Evolutionary conservation across 2,329 filamentous ascomycete genomes (phyloP).

Genomic region (Nothomitra cinnamomea): DNA sequence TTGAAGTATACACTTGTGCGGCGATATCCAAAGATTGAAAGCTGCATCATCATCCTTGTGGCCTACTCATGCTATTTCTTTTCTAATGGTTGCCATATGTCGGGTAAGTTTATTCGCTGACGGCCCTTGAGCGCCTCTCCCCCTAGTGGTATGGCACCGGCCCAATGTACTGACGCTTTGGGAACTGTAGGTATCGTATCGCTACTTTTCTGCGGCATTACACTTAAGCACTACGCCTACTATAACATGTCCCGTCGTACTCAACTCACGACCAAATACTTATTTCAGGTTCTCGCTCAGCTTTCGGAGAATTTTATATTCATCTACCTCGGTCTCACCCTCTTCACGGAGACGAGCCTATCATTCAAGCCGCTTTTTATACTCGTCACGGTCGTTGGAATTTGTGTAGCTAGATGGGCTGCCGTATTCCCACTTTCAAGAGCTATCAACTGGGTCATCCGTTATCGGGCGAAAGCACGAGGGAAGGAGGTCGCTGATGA

Average conservation of each 20-base stretch:
- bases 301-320: constrained; percentile 99
- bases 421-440: constrained; percentile 86
- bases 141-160: not conserved
- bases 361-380: constrained; percentile 92
- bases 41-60: constrained; percentile 81
- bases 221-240: constrained; percentile 96
- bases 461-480: constrained; percentile 62
- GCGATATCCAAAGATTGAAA: constrained; percentile 90
- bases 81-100: constrained; percentile 88
- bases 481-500: constrained; percentile 70
- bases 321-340: constrained; percentile 87
- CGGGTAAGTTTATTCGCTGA: constrained; percentile 45
- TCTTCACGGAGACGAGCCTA: constrained; percentile 80
- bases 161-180: constrained; percentile 5
- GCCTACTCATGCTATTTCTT: constrained; percentile 97
- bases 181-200: constrained; percentile 69
- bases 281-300: constrained; percentile 89
- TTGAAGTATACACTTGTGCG: constrained; percentile 92
- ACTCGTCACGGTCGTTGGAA: constrained; percentile 77
- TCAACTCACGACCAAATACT: constrained; percentile 92
- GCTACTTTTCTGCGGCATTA: constrained; percentile 92
- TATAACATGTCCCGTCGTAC: constrained; percentile 99
- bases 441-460: constrained; percentile 82
- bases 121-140: constrained; percentile 1
- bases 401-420: constrained; percentile 81